Evolutionary conservation across 495 filamentous ascomycete species (phyloP).

Genomic region (Penicillium arizonense): DNA sequence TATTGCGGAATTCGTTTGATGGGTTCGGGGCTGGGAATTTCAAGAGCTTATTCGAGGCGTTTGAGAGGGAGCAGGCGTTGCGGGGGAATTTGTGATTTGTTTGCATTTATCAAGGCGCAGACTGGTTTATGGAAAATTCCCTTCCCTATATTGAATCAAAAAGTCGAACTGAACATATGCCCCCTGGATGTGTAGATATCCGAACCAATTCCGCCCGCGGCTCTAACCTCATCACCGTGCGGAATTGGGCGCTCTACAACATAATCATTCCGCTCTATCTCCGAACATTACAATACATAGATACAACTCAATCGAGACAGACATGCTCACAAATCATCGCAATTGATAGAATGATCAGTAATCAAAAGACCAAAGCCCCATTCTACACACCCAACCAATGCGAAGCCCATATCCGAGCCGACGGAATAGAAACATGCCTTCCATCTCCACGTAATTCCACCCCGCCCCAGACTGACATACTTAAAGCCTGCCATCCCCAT

Average conservation of each 20-base stretch:
- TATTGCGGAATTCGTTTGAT: constrained; percentile 71
- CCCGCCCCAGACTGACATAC: background rate
- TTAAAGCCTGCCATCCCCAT: background rate
- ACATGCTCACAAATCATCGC: background rate
- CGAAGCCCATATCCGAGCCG: background rate
- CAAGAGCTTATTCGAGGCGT: constrained; percentile 81
- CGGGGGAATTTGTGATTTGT: constrained; percentile 22
- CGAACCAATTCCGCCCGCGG: constrained; percentile 3
- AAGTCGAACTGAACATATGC: too few species aligned
- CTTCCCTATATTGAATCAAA: too few species aligned
- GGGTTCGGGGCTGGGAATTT: constrained; percentile 88
- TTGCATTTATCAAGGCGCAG: background rate
- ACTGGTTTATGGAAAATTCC: too few species aligned
- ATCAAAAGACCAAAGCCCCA: background rate
- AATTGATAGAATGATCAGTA: background rate
- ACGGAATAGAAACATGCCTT: constrained; percentile 1
- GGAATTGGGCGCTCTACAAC: constrained; percentile 4
- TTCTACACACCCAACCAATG: background rate
- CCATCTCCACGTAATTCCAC: background rate
- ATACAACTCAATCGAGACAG: background rate
- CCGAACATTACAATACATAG: background rate
- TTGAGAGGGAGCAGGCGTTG: constrained; percentile 73
- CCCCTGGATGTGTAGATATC: too few species aligned
- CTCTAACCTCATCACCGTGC: background rate
- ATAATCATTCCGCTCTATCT: background rate